Evolutionary conservation across 192 early-diverging fungal species (phyloP), one percentile per base, ranked within the genome.

Genomic region (Linderina pennispora): DNA sequence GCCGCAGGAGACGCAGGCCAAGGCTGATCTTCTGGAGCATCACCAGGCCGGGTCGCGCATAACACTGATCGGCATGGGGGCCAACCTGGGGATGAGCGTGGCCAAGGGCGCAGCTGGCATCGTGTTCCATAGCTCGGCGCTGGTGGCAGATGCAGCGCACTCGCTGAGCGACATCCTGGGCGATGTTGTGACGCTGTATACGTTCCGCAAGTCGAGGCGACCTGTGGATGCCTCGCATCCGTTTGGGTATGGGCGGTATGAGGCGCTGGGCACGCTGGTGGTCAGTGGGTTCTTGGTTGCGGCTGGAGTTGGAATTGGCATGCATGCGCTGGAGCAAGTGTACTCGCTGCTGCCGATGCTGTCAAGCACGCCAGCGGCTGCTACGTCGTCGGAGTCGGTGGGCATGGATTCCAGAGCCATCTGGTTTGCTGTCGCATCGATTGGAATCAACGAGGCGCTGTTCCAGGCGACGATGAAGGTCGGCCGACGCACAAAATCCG

Each of bases 131-230:
- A 86, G 83, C 16, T 84, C 87, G 9, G 80, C 86, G 4, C 61
- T 92, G 34, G 32, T 92, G 17, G 89, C 89, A 0, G 89, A 92
- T 39, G 89, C 86, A 1, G 77, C 77, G 3, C 89, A 91, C 65
- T 89, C 87, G 22, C 45, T 91, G 32, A 85, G 82, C 81, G 83
- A 85, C 50, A 56, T 85, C 8, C 22, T 85, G 22, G 78, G 82
- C 45, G 89, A 92, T 50, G 61, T 86, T 41, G 87, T 89, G 3
- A 88, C 89, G 15, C 50, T 92, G n/a, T 88, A 83, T 45, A 79
- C 86, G 14, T 88, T 83, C 48, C 72, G 76, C 34, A 78, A 76
- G 53, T 86, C 89, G 23, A 62, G 89, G 43, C 58, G 56, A 48
- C 64, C 75, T 1, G 62, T 80, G 2, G 82, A 89, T 55, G 48